A percentile compares a stretch with the other conserved stretches of the same genome.
Conservation (phyloP, 2,329 filamentous ascomycete species). For the Calycina herbarum region DNA sequence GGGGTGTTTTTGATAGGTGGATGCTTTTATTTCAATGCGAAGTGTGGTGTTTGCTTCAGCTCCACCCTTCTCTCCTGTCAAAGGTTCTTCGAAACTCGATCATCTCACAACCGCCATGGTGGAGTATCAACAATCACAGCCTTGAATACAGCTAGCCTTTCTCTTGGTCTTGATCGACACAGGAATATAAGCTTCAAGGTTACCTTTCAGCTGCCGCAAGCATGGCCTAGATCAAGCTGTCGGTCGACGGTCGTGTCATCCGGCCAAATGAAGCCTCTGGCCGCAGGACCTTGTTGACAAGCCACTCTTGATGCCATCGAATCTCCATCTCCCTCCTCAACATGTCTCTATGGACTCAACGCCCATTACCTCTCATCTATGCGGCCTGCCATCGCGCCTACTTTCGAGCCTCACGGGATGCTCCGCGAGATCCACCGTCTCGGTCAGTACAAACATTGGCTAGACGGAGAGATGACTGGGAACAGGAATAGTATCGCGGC, state of each 20-base stretch:
- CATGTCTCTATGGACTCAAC: slow-evolving; percentile 9
- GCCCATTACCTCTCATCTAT: slow-evolving; percentile 9
- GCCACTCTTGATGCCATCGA: background rate
- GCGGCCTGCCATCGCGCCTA: slow-evolving; percentile 29
- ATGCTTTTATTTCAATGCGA: background rate
- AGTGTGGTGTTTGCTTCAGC: background rate
- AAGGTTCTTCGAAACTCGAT: background rate
- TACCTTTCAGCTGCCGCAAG: background rate
- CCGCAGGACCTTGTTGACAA: slow-evolving; percentile 1
- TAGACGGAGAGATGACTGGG: background rate
- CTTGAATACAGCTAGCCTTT: background rate
- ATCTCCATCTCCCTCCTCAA: slow-evolving; percentile 21
- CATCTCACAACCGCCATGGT: background rate
- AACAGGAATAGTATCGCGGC: slow-evolving; percentile 27
- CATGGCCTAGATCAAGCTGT: background rate
- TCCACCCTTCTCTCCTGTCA: background rate
- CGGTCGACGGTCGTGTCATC: background rate
- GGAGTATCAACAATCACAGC: background rate
- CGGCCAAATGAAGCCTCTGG: slow-evolving; percentile 4
- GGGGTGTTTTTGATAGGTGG: too few species aligned
- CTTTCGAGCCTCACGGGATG: slow-evolving; percentile 18
- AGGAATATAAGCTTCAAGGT: background rate
- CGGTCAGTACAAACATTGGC: slow-evolving; percentile 12
- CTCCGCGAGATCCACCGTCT: slow-evolving; percentile 17
- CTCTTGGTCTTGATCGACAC: background rate